A percentile compares a stretch with the other conserved stretches of the same genome.
Conservation (phyloP, 768 basidiomycete genomes). For the Auricularia heimuer region DNA sequence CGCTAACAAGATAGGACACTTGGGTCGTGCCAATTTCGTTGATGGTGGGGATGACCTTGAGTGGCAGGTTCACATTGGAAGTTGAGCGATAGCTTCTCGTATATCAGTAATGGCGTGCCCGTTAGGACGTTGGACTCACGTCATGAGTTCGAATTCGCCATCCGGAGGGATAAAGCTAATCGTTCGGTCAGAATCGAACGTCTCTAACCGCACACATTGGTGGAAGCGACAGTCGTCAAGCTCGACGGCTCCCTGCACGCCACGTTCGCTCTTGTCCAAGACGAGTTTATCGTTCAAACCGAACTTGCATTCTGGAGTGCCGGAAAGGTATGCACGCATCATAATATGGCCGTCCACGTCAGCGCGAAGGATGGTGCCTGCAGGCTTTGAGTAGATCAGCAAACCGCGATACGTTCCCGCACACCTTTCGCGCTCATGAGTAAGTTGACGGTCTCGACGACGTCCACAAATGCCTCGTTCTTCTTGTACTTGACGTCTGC, state of each 20-base stretch:
- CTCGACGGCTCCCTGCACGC: slow-evolving; percentile 61
- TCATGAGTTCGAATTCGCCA: slow-evolving; percentile 98
- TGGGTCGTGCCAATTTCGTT: slow-evolving; percentile 87
- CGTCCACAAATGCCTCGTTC: slow-evolving; percentile 99
- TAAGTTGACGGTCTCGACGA: slow-evolving; percentile 92
- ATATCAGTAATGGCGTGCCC: neutral
- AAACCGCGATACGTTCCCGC: neutral
- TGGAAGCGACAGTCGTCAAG: slow-evolving; percentile 98
- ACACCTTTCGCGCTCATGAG: slow-evolving; percentile 95
- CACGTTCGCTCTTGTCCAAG: slow-evolving; percentile 64
- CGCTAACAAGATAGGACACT: slow-evolving; percentile 81
- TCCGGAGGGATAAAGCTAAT: slow-evolving; percentile 98
- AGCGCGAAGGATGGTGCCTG: slow-evolving; percentile 78
- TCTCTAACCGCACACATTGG: slow-evolving; percentile 90
- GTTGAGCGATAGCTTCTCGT: slow-evolving; percentile 81
- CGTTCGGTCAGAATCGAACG: slow-evolving; percentile 87
- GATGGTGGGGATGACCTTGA: slow-evolving; percentile 82
- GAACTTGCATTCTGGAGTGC: slow-evolving; percentile 98
- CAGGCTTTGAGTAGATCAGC: neutral
- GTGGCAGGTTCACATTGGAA: slow-evolving; percentile 88
- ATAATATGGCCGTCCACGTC: slow-evolving; percentile 97
- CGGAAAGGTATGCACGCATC: slow-evolving; percentile 95
- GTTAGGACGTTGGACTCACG: slow-evolving; percentile 34
- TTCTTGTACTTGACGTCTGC: slow-evolving; percentile 98
- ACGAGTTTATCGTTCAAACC: slow-evolving; percentile 98